Evolutionary conservation across 371 early-diverging fungal genomes (phyloP), one percentile per base, ranked within the genome.

Genomic region (Mortierella sp.): DNA sequence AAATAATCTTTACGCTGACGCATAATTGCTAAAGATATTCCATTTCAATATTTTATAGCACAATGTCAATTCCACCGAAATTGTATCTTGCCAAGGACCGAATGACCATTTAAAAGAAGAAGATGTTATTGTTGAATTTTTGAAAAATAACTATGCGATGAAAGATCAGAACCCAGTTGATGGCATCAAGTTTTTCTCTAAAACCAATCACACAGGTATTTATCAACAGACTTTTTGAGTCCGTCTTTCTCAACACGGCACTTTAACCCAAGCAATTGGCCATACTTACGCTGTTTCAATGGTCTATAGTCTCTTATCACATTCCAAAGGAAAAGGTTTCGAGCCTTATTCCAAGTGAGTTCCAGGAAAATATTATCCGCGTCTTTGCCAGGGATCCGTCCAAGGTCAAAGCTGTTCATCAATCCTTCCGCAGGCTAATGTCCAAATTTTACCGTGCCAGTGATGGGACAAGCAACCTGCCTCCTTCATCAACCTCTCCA

Each of bases 81-180:
- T 95, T 55, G 85, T 87, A 9, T 86, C 87, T 7, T 76, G 88
- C 58, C 92, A 91, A 67, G 82, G 85, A 0, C 82, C 76, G 47
- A 87, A 87, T 61, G 91, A 89, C 37, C 79, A 87, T 51, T 68
- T 92, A 42, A 70, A 47, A 8, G 68, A 83, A 61, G 83, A 88
- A 8, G 96, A 97, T 73, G 88, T 96, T 17, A 91, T 94, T 75
- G 90, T 96, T 6, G 86, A 91, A 37, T 91, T 90, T 69, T 64
- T 89, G 8, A 89, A 86, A 43, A 84, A 96, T 56, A 93, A 93
- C 78, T 97, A 93, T 82, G 94, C 94, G 7, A 94, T 94, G 93
- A 89, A 89, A 56, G 90, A 90, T 59, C 82, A 86, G 26, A 97
- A 98, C 68, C 98, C 98, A 0, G 93, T 97, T 2, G 95, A 97